Conservation (phyloP, 176 grass and related monocot species). For the Bonia amplexicaulis region DNA sequence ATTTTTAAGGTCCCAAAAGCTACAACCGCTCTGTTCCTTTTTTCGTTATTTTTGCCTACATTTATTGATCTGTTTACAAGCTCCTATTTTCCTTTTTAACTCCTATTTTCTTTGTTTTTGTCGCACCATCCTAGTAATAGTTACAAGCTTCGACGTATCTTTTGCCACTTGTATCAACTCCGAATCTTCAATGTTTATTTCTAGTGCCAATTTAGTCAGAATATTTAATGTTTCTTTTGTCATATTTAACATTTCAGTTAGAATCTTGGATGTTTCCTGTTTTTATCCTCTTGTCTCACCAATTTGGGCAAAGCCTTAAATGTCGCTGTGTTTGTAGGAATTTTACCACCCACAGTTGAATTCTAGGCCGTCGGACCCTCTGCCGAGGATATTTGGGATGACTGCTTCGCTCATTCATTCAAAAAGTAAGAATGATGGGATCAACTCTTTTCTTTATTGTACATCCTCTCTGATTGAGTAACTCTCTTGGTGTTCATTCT, state of each 20-base stretch:
- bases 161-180: background rate
- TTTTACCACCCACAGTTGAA: conserved; percentile 65
- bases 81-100: background rate
- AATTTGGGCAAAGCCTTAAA: conserved; percentile 22
- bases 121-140: background rate
- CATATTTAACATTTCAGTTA: background rate
- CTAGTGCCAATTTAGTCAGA: background rate
- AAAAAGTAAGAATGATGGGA: conserved; percentile 35
- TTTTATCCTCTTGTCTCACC: background rate
- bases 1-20: conserved; percentile 53
- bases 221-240: background rate
- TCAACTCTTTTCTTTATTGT: background rate
- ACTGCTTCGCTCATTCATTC: conserved; percentile 60
- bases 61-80: background rate
- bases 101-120: background rate
- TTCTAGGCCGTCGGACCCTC: conserved; percentile 26
- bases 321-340: conserved; percentile 43
- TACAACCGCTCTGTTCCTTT: background rate
- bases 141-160: background rate
- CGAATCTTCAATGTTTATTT: background rate
- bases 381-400: conserved; percentile 85
- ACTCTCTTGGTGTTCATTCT: background rate
- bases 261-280: background rate
- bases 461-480: background rate
- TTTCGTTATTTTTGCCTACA: background rate